These are phyloP conservation scores for Periconia sp. DNA, from an alignment of 2,329 filamentous ascomycete species.

Conservation along the genomic window DNA sequence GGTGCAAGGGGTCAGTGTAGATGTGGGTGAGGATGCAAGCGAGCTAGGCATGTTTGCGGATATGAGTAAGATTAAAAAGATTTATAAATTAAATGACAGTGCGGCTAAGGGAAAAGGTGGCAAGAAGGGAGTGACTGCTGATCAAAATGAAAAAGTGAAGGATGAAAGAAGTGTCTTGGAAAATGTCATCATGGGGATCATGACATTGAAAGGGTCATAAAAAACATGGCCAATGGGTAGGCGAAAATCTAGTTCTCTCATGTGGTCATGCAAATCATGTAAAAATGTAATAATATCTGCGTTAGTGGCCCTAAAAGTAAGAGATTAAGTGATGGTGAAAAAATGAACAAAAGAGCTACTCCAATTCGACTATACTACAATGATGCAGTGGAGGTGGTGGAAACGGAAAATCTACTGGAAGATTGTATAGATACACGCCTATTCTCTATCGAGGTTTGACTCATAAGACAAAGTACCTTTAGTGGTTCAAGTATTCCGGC, in stretches of 20 bases:
- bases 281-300: too few relatives aligned
- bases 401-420: constrained; percentile 5
- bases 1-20: constrained; percentile 29
- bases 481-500: constrained; percentile 83
- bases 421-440: constrained; percentile 32
- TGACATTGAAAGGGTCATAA: constrained; percentile 71
- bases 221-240: constrained; percentile 10
- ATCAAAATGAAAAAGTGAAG: constrained; percentile 36
- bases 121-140: constrained; percentile 22
- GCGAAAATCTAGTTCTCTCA: background rate
- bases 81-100: constrained; percentile 74
- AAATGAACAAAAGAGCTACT: constrained; percentile 17
- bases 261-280: too few relatives aligned
- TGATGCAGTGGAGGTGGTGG: constrained; percentile 11
- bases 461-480: constrained; percentile 11
- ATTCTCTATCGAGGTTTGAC: constrained; percentile 12
- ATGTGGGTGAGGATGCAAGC: constrained; percentile 17
- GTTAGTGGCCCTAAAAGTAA: background rate
- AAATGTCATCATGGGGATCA: constrained; percentile 69
- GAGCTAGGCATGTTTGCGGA: constrained; percentile 55
- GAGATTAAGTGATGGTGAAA: background rate
- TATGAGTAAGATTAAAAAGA: constrained; percentile 71
- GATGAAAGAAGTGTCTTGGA: constrained; percentile 62
- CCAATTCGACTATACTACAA: constrained; percentile 40
- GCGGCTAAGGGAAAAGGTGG: constrained; percentile 23